Percentiles rank a stretch among this genome's conserved stretches.
phyloP scores from a whole-genome alignment of 192 early-diverging fungal genomes.

The Lunasporangiospora selenospora region DNA sequence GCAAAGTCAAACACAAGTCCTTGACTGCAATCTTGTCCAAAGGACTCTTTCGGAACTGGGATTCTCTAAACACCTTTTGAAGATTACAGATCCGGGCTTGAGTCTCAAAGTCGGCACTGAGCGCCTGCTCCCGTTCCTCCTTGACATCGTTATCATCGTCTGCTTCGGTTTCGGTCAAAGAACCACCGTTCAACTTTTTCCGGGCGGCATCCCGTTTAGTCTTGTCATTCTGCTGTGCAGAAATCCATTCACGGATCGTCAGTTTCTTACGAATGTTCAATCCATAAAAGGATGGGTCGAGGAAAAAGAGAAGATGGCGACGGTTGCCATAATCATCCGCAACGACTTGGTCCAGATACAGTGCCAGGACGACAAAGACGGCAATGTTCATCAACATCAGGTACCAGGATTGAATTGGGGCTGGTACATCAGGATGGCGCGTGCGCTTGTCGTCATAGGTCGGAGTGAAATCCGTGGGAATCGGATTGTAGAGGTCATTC shows the following conservation, averaged over 20 bases:
- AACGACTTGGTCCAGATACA: conserved; percentile 81
- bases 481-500: conserved; percentile 51
- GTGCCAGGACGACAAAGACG: conserved; percentile 64
- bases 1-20: conserved; percentile 55
- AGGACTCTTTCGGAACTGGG: conserved; percentile 39
- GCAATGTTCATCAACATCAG: conserved; percentile 69
- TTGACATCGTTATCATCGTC: conserved; percentile 64
- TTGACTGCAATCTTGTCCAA: conserved; percentile 62
- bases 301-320: conserved; percentile 61
- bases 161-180: conserved; percentile 11
- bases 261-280: conserved; percentile 49
- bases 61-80: conserved; percentile 61
- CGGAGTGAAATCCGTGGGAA: conserved; percentile 53
- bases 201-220: conserved; percentile 17
- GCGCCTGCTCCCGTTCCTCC: conserved; percentile 44
- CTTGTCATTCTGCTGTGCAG: conserved; percentile 33
- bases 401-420: conserved; percentile 68
- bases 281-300: conserved; percentile 76
- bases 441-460: conserved; percentile 48
- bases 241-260: conserved; percentile 51
- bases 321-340: conserved; percentile 75
- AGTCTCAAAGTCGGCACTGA: conserved; percentile 48
- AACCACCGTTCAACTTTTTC: conserved; percentile 9
- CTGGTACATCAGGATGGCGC: conserved; percentile 59
- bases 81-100: conserved; percentile 61